Conservation (phyloP, 768 basidiomycete genomes). For the Ramaria sp. region DNA sequence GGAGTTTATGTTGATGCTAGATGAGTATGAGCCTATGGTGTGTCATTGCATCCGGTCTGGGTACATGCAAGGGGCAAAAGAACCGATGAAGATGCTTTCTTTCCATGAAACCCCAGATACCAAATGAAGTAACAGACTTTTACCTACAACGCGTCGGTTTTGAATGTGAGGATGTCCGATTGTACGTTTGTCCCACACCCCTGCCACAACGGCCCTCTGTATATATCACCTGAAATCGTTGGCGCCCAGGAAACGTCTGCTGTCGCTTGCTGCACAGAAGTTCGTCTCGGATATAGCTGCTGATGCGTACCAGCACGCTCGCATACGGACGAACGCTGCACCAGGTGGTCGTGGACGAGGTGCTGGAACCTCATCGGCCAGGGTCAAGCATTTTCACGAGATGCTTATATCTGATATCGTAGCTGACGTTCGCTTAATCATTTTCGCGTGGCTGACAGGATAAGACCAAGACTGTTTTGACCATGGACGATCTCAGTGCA, state of each 20-base stretch:
- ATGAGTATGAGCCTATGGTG: slow-evolving; percentile 93
- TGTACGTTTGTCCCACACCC: slow-evolving; percentile 52
- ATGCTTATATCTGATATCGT: neutral
- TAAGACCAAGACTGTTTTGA: slow-evolving; percentile 86
- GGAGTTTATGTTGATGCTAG: slow-evolving; percentile 91
- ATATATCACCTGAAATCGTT: neutral
- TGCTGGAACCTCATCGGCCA: slow-evolving; percentile 50
- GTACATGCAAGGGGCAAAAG: neutral
- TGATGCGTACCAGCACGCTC: slow-evolving; percentile 96
- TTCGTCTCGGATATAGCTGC: slow-evolving; percentile 95
- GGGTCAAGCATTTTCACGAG: slow-evolving; percentile 34
- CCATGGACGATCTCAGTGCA: slow-evolving; percentile 93
- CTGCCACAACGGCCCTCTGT: neutral
- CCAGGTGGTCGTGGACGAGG: slow-evolving; percentile 58
- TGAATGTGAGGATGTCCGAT: slow-evolving; percentile 85
- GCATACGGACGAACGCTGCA: slow-evolving; percentile 78
- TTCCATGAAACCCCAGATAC: slow-evolving; percentile 53
- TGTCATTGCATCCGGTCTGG: slow-evolving; percentile 15
- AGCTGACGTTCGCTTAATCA: slow-evolving; percentile 4
- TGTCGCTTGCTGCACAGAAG: slow-evolving; percentile 94
- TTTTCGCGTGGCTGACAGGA: slow-evolving; percentile 37
- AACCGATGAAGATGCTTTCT: neutral
- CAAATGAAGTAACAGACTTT: slow-evolving; percentile 95
- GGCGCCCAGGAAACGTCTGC: slow-evolving; percentile 67
- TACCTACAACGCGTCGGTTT: slow-evolving; percentile 95